Evolutionary conservation across 2,329 filamentous ascomycete genomes (phyloP).

Genomic region (Penicillium sp.): DNA sequence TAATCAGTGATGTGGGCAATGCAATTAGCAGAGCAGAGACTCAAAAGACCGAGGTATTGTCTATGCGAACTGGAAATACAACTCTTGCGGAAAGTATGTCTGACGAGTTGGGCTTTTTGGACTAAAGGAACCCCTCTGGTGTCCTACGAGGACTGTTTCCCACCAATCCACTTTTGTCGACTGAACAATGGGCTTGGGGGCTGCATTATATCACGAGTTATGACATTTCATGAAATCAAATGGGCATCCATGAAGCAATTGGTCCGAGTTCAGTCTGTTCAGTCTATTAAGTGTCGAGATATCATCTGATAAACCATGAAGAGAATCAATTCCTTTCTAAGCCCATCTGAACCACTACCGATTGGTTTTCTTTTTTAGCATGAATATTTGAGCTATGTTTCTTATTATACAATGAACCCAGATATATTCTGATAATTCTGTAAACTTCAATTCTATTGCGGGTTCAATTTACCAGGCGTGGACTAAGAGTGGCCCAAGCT

Average conservation of each 20-base stretch:
- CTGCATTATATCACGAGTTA: not conserved
- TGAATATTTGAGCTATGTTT: not conserved
- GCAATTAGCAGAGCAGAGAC: conserved; percentile 45
- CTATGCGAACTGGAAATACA: not conserved
- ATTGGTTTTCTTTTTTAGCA: too few species aligned
- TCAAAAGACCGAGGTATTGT: conserved; percentile 33
- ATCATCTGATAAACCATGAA: not conserved
- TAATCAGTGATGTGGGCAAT: conserved; percentile 44
- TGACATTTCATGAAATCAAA: not conserved
- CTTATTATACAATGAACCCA: not conserved
- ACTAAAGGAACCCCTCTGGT: conserved; percentile 34
- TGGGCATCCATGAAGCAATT: not conserved
- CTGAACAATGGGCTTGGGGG: not conserved
- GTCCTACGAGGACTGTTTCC: not conserved
- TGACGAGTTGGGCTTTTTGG: conserved; percentile 56
- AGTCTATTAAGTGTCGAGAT: not conserved
- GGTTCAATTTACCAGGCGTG: not conserved
- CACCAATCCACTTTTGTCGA: not conserved
- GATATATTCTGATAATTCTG: not conserved
- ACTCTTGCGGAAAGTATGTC: not conserved
- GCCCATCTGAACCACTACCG: not conserved
- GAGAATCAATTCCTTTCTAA: not conserved
- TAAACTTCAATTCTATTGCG: not conserved
- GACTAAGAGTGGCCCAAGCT: conserved; percentile 38
- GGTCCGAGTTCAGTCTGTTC: not conserved